These are phyloP conservation scores for Xylaria telfairii DNA, from an alignment of 495 filamentous ascomycete species.

Conservation along the genomic window DNA sequence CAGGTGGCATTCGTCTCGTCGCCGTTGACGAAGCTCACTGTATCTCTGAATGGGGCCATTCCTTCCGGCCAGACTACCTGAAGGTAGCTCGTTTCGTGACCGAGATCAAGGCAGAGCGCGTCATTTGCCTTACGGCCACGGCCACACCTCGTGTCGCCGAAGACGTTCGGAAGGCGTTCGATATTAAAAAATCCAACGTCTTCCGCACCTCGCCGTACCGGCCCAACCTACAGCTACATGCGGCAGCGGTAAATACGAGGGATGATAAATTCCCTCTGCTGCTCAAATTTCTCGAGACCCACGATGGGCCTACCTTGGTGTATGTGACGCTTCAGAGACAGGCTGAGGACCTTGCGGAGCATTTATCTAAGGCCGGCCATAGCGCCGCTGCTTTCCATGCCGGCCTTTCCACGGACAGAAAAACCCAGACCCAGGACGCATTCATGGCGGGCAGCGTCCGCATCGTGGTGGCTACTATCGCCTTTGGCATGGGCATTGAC, in stretches of 20 bases:
- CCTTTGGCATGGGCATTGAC: constrained; percentile 67
- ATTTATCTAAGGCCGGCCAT: constrained; percentile 45
- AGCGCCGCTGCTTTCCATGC: constrained; percentile 58
- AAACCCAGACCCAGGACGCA: constrained; percentile 54
- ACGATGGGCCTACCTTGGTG: constrained; percentile 61
- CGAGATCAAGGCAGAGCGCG: constrained; percentile 62
- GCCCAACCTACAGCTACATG: constrained; percentile 58
- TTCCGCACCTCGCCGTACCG: constrained; percentile 65
- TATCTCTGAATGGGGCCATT: constrained; percentile 67
- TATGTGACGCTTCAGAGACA: constrained; percentile 63
- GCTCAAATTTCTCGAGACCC: constrained; percentile 51
- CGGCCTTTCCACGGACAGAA: constrained; percentile 51
- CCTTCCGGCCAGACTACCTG: constrained; percentile 65
- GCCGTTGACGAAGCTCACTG: constrained; percentile 68
- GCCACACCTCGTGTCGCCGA: constrained; percentile 60
- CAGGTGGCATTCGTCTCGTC: constrained; percentile 59
- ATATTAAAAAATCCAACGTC: constrained; percentile 51
- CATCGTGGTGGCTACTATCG: constrained; percentile 65
- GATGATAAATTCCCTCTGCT: constrained; percentile 52
- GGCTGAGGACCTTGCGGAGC: constrained; percentile 50
- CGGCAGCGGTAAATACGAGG: constrained; percentile 48
- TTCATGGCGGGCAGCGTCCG: constrained; percentile 57
- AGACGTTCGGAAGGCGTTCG: constrained; percentile 60
- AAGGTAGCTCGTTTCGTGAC: constrained; percentile 63
- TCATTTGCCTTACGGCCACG: constrained; percentile 64